A percentile compares a stretch with the other conserved stretches of the same genome.
Conservation (phyloP, 345 rosid genomes). For the Camelina laxa region DNA sequence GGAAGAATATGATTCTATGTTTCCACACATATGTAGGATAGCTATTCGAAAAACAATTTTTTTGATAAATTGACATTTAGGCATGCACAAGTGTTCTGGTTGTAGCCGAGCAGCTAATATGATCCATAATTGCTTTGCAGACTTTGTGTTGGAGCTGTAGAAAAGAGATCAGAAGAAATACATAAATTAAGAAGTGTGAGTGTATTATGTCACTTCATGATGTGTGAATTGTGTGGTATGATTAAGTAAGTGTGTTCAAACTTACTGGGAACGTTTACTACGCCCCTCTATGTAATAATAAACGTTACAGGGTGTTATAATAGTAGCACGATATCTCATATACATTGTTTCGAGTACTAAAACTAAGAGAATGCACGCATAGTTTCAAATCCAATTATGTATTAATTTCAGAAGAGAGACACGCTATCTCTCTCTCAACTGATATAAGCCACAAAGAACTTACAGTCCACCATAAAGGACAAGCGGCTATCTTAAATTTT, state of each 20-base stretch:
- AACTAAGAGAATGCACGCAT: slow-evolving; percentile 16
- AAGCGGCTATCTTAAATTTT: slow-evolving; percentile 17
- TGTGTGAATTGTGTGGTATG: slow-evolving; percentile 46
- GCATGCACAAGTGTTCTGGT: slow-evolving; percentile 23
- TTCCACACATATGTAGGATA: slow-evolving; percentile 6
- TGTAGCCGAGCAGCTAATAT: slow-evolving; percentile 24
- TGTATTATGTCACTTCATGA: slow-evolving; percentile 40
- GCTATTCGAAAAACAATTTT: background rate
- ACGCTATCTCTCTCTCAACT: slow-evolving; percentile 2
- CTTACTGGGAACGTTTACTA: slow-evolving; percentile 39
- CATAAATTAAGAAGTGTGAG: slow-evolving; percentile 38
- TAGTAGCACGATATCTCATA: slow-evolving; percentile 21
- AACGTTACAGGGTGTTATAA: slow-evolving; percentile 20
- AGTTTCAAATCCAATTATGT: slow-evolving; percentile 17
- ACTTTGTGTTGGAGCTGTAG: slow-evolving; percentile 94
- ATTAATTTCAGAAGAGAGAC: slow-evolving; percentile 6
- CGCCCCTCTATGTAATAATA: slow-evolving; percentile 46
- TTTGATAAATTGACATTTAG: slow-evolving; percentile 15
- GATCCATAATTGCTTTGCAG: slow-evolving; percentile 49
- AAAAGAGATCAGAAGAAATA: slow-evolving; percentile 37
- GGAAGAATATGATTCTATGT: background rate
- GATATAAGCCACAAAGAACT: slow-evolving; percentile 21
- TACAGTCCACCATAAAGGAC: slow-evolving; percentile 8
- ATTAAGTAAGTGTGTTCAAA: slow-evolving; percentile 37
- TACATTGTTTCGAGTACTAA: slow-evolving; percentile 13